These are phyloP conservation scores for Beta lomatogona DNA, from an alignment of 179 eudicot genomes.

Conservation along the genomic window DNA sequence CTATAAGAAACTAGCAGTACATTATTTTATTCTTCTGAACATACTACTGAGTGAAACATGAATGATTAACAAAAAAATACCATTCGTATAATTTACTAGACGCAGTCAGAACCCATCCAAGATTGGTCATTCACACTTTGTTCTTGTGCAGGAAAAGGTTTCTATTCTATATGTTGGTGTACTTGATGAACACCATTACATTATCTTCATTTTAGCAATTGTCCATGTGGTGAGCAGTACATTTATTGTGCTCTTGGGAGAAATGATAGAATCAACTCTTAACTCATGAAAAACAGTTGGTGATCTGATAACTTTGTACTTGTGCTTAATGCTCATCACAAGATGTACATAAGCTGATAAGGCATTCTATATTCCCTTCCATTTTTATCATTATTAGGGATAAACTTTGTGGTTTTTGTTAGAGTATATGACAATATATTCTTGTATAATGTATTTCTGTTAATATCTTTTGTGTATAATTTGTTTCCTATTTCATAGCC, in stretches of 20 bases:
- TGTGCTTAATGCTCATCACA: background rate
- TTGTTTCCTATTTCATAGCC: no score
- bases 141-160: conserved; percentile 30
- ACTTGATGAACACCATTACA: conserved; percentile 29
- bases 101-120: background rate
- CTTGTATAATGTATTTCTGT: no score
- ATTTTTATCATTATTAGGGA: background rate
- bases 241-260: conserved; percentile 32
- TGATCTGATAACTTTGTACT: background rate
- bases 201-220: conserved; percentile 36
- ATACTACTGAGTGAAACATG: background rate
- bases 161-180: conserved; percentile 28
- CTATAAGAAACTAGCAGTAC: no score
- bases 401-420: no score
- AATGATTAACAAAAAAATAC: background rate
- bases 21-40: background rate
- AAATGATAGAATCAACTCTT: background rate
- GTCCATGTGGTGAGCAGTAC: conserved; percentile 35
- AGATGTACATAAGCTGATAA: conserved; percentile 6
- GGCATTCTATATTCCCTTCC: background rate
- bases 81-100: background rate
- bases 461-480: no score
- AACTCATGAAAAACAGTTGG: background rate
- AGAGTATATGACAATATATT: no score
- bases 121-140: background rate